These are phyloP conservation scores for Pterulicium gracile DNA, from an alignment of 1,284 basidiomycete species.

Conservation along the genomic window DNA sequence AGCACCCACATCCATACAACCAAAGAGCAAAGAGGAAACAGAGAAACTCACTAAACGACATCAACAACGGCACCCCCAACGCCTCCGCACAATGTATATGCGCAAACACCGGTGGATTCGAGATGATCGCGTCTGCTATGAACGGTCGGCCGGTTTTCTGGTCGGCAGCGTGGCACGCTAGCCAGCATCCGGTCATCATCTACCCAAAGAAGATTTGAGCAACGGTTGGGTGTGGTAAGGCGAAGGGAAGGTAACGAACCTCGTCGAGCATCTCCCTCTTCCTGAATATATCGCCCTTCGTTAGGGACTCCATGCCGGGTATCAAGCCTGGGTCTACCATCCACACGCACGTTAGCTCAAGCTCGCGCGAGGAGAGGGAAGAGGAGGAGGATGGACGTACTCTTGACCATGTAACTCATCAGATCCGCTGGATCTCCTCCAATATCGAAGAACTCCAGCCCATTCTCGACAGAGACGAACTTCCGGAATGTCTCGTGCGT, in stretches of 20 bases:
- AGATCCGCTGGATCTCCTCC: conserved; percentile 50
- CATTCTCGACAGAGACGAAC: conserved; percentile 36
- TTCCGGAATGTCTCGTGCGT: conserved; percentile 53
- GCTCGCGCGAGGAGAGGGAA: too few species aligned
- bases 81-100: conserved; percentile 58
- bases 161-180: conserved; percentile 38
- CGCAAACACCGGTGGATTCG: conserved; percentile 54
- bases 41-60: conserved; percentile 46
- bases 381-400: conserved; percentile 20
- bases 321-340: conserved; percentile 42
- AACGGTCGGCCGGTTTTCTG: conserved; percentile 31
- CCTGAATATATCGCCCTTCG: conserved; percentile 36
- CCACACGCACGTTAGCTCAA: too few species aligned
- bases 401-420: conserved; percentile 53
- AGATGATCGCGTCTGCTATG: conserved; percentile 53
- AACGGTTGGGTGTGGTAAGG: too few species aligned
- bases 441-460: conserved; percentile 45
- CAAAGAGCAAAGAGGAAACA: too few species aligned
- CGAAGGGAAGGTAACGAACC: conserved; percentile 14
- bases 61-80: conserved; percentile 44
- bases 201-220: conserved; percentile 13
- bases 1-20: conserved; percentile 4
- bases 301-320: conserved; percentile 36
- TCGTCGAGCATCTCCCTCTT: conserved; percentile 37
- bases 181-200: conserved; percentile 53